These are phyloP conservation scores for Boletus smithii DNA, from an alignment of 1,284 basidiomycete species.

Conservation along the genomic window DNA sequence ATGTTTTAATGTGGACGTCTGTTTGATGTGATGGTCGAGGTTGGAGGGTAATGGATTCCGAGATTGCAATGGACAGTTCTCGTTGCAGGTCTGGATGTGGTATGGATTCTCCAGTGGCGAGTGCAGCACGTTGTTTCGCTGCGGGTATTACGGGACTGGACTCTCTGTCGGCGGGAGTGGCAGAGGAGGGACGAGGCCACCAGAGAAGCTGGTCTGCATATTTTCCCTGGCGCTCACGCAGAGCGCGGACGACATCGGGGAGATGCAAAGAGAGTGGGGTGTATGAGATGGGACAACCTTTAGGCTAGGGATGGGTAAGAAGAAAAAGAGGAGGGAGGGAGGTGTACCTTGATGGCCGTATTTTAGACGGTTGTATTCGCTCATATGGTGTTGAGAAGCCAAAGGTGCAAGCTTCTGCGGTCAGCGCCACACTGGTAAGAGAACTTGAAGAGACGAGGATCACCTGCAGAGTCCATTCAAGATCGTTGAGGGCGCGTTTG, in stretches of 20 bases:
- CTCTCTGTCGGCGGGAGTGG: neutral
- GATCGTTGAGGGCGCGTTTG: neutral
- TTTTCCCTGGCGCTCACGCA: slow-evolving; percentile 60
- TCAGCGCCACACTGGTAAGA: slow-evolving; percentile 3
- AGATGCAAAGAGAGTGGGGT: slow-evolving; percentile 68
- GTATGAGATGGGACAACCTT: slow-evolving; percentile 60
- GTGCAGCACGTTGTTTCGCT: slow-evolving; percentile 27
- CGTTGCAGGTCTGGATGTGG: slow-evolving; percentile 23
- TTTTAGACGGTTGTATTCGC: slow-evolving; percentile 77
- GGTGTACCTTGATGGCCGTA: slow-evolving; percentile 60
- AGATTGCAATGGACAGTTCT: slow-evolving; percentile 22
- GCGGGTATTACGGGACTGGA: slow-evolving; percentile 21
- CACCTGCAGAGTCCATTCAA: slow-evolving; percentile 25
- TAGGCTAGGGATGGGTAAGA: neutral
- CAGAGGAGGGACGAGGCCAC: slow-evolving; percentile 44
- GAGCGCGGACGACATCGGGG: slow-evolving; percentile 58
- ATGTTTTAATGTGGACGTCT: slow-evolving; percentile 58
- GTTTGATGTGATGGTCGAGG: neutral
- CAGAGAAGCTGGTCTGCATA: slow-evolving; percentile 46
- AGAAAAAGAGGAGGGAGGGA: neutral
- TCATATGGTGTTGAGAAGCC: slow-evolving; percentile 78
- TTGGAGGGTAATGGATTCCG: slow-evolving; percentile 15
- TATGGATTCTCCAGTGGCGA: slow-evolving; percentile 18
- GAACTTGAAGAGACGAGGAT: neutral
- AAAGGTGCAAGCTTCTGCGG: slow-evolving; percentile 48